A percentile compares a stretch with the other conserved stretches of the same genome.
Conservation (phyloP, 768 basidiomycete species). For the Asterophora lycoperdoides region DNA sequence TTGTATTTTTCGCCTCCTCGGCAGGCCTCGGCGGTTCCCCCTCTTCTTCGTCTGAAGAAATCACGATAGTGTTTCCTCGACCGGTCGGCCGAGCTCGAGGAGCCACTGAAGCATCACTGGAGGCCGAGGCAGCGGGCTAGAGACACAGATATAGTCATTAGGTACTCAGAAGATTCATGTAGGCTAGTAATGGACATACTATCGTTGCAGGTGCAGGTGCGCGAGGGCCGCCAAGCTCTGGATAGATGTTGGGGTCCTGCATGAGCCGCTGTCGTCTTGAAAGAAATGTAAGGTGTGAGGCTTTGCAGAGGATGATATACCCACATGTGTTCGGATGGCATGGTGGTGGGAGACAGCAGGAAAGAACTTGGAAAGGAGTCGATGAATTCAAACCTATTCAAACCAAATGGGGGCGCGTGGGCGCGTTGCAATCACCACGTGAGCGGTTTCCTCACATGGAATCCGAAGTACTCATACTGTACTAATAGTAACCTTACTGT, state of each 20-base stretch:
- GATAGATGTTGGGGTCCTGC: conserved; percentile 29
- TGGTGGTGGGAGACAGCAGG: background rate
- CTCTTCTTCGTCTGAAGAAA: conserved; percentile 37
- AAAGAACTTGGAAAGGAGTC: conserved; percentile 1
- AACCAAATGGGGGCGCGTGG: no score
- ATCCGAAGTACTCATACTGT: no score
- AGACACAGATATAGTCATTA: background rate
- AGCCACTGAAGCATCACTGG: conserved; percentile 18
- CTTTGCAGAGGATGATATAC: background rate
- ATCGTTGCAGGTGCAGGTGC: conserved; percentile 21
- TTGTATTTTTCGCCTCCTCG: conserved; percentile 9
- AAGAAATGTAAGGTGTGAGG: background rate
- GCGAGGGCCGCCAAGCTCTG: conserved; percentile 25
- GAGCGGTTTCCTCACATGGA: conserved; percentile 16
- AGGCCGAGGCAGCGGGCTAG: conserved; percentile 28
- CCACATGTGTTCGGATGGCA: conserved; percentile 36
- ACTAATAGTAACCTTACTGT: no score
- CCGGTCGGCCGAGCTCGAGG: conserved; percentile 6
- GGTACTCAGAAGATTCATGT: background rate
- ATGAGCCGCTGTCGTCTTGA: conserved; percentile 30
- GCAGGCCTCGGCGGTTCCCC: conserved; percentile 10
- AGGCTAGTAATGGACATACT: conserved; percentile 20
- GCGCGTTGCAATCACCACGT: conserved; percentile 26
- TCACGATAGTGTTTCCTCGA: conserved; percentile 24
- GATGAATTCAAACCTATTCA: no score